Evolutionary conservation across 345 rosid genomes (phyloP), one percentile per base, ranked within the genome.

Genomic region (Eucalyptus caleyi): DNA sequence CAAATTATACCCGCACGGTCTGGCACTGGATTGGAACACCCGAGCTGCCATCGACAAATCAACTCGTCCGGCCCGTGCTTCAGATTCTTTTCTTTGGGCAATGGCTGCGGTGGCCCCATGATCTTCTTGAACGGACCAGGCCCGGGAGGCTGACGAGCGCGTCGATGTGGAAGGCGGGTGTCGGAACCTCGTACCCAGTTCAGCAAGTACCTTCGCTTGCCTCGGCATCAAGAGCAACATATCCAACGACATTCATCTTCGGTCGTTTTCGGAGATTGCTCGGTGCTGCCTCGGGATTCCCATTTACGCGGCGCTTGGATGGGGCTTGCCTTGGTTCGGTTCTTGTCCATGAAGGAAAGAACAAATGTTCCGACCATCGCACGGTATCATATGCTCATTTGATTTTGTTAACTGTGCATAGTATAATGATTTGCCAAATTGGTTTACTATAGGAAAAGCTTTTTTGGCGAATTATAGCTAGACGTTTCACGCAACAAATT

Each of bases 11-110:
- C 85, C 85, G 85, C 47, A 77, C 9, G 85, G 89, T 92, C 86
- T 91, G 44, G 77, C 51, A n/a, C 93, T 93, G 50, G 92, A 91
- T 59, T 86, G 87, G 72, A 94, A 93, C 92, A 91, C 27, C 51
- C 87, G 77, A 49, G 94, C 89, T 32, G 92, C 93, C 37, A 21
- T 40, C 88, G 88, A 67, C 40, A 90, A 24, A 95, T 83, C 26
- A 21, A 77, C 59, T 53, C 59, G 83, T 91, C 90, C 59, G 87
- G 87, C 81, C 91, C 92, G 59, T 54, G 32, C 37, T 86, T 11
- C 60, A 54, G 44, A 77, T 40, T 4, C 47, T 89, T 90, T 91
- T 34, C 89, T 93, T 34, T 87, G 93, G 90, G 90, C 91, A 47
- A 92, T 90, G 34, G 85, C 82, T 59, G 92, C 86, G 47, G 87